phyloP scores from a whole-genome alignment of 768 basidiomycete species.

The Baorangia bicolor region DNA sequence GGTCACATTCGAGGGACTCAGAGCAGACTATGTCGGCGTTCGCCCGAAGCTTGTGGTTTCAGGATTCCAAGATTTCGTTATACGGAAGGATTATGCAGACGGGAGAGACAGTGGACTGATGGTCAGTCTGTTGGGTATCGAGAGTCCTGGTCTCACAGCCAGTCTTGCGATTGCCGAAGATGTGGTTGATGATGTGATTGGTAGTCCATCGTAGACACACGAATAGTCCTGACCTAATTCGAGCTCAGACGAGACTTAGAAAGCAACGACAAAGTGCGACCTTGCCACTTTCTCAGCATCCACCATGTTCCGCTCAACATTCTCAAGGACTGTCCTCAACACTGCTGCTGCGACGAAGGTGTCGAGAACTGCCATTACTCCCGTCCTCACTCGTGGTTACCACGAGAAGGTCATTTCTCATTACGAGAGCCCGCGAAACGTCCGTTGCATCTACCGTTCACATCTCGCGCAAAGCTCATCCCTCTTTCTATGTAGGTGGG shows the following conservation, averaged over 20 bases:
- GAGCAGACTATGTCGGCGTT: conserved; percentile 82
- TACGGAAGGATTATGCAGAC: conserved; percentile 63
- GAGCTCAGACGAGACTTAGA: conserved; percentile 23
- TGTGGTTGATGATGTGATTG: conserved; percentile 60
- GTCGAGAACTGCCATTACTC: conserved; percentile 41
- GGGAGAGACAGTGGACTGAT: conserved; percentile 42
- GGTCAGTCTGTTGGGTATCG: conserved; percentile 87
- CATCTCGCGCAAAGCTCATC: conserved; percentile 52
- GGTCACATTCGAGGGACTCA: conserved; percentile 57
- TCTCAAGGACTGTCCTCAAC: conserved; percentile 50
- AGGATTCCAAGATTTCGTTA: conserved; percentile 83
- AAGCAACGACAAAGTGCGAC: conserved; percentile 2
- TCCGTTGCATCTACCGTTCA: conserved; percentile 46
- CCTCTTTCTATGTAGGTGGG: conserved; percentile 65
- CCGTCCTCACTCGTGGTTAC: conserved; percentile 68
- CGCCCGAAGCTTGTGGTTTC: conserved; percentile 85
- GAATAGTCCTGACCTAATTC: conserved; percentile 1
- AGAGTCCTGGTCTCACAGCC: conserved; percentile 89
- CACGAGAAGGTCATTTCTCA: conserved; percentile 98
- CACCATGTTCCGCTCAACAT: conserved; percentile 70
- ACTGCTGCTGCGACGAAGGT: conserved; percentile 43
- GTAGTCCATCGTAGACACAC: background rate
- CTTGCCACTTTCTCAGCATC: conserved; percentile 27
- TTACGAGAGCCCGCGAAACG: conserved; percentile 97
- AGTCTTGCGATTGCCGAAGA: conserved; percentile 84